These are phyloP conservation scores for Truncatella angustata DNA, from an alignment of 2,329 filamentous ascomycete genomes.

Conservation along the genomic window DNA sequence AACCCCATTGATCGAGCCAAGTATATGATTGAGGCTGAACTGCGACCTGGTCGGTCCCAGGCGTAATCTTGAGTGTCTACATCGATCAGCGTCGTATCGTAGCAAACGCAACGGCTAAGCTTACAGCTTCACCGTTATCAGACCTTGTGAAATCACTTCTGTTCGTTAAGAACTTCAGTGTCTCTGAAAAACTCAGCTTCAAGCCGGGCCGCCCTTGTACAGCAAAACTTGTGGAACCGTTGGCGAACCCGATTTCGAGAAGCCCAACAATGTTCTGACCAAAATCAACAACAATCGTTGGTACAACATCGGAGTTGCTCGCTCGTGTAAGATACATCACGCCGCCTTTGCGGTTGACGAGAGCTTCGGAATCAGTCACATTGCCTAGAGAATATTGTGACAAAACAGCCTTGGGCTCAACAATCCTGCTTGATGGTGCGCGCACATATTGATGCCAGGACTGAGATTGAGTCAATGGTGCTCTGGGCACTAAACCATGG, in stretches of 20 bases:
- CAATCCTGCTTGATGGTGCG: conserved; percentile 29
- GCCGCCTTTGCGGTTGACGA: conserved; percentile 23
- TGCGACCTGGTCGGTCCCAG: conserved; percentile 49
- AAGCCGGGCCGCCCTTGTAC: conserved; percentile 35
- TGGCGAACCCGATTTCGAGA: conserved; percentile 40
- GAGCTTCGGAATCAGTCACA: conserved; percentile 35
- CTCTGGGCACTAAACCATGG: conserved; percentile 5
- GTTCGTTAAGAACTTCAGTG: conserved; percentile 40
- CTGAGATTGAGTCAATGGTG: conserved; percentile 11
- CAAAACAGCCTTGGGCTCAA: conserved; percentile 32
- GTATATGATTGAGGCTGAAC: conserved; percentile 39
- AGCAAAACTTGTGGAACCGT: conserved; percentile 26
- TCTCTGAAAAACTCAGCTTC: conserved; percentile 48
- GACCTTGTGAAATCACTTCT: conserved; percentile 49
- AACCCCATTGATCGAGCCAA: conserved; percentile 45
- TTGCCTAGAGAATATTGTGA: conserved; percentile 32
- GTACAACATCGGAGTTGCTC: conserved; percentile 18
- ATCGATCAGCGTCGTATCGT: conserved; percentile 10
- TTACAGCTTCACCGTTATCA: conserved; percentile 29
- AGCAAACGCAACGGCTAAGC: conserved; percentile 9
- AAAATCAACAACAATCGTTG: conserved; percentile 47
- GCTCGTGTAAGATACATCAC: conserved; percentile 31
- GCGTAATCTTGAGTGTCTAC: conserved; percentile 29
- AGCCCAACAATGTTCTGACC: conserved; percentile 46
- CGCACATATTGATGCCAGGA: conserved; percentile 40